phyloP scores from a whole-genome alignment of 192 early-diverging fungal species.

The Entomortierella parvispora region DNA sequence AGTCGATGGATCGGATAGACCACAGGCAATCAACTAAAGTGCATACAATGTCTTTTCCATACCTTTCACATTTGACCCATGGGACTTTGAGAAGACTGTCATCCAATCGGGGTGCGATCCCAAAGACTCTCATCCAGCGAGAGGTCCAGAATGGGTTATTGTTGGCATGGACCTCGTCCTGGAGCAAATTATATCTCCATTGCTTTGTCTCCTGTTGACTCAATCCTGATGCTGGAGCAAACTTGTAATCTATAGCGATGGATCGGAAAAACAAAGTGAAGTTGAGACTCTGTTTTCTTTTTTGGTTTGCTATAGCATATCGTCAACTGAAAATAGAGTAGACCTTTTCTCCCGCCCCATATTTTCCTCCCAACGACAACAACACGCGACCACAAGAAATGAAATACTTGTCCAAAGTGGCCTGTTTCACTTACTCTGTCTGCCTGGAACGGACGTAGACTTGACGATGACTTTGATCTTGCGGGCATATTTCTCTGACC shows the following conservation, averaged over 20 bases:
- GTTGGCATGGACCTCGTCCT: slow-evolving; percentile 37
- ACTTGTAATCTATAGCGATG: slow-evolving; percentile 34
- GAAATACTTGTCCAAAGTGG: too few relatives aligned
- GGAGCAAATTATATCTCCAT: slow-evolving; percentile 42
- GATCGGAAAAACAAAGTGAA: background rate
- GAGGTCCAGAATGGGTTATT: slow-evolving; percentile 49
- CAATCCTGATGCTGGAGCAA: slow-evolving; percentile 38
- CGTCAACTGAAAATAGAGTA: background rate
- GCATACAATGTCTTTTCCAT: too few relatives aligned
- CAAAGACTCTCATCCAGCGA: slow-evolving; percentile 51
- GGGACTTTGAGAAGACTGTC: slow-evolving; percentile 50
- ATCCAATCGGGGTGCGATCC: slow-evolving; percentile 34
- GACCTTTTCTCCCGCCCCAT: background rate
- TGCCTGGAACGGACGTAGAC: slow-evolving; percentile 35
- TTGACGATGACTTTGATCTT: slow-evolving; percentile 44
- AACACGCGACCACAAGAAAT: too few relatives aligned
- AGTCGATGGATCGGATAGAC: background rate
- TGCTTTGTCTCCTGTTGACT: slow-evolving; percentile 32
- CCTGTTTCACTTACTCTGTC: slow-evolving; percentile 38
- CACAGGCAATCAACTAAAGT: too few relatives aligned
- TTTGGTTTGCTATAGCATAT: background rate
- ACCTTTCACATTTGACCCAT: slow-evolving; percentile 52
- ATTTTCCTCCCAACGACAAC: background rate
- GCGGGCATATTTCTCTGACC: slow-evolving; percentile 47
- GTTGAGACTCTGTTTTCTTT: background rate